Evolutionary conservation across 1,139 yeast genomes (phyloP), one percentile per base, ranked within the genome.

Genomic region (Blastobotrys serpentis): DNA sequence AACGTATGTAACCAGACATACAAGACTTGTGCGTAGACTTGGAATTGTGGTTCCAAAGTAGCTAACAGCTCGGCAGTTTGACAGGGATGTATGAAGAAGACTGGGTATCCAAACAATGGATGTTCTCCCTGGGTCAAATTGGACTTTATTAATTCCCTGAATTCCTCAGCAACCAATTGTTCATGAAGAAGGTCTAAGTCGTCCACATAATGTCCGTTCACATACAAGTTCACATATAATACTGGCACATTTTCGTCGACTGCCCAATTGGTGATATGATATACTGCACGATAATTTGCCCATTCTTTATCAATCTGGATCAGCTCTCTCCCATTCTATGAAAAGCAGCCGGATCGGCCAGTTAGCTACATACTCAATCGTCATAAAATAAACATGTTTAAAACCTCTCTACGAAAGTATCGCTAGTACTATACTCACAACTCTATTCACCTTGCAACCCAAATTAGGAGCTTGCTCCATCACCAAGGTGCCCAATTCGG

Each of bases 81-180:
- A 53, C 74, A 70, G 7, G 74, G 74, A 48, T 70, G 74, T 14
- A 71, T 43, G 51, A 54, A 68, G 50, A 67, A 63, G 7, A 59
- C 52, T 1, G 71, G 70, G 26, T 59, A 49, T 2, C 65, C 65
- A 29, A 58, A 50, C 3, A 54, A 32, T 8, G 73, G 73, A 49
- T 67, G 71, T 43, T 62, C 69, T 2, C 65, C 63, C 38, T 64
- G 70, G 10, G 68, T 54, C n/a, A 60, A 37, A 26, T 52, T 54
- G 21, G 26, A 11, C 21, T 13, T 21, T 36, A 17, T 22, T 32
- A 11, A 25, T 2, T 37, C 46, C 4, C 43, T 26, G 37, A 42
- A 49, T 4, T 46, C 46, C 1, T 25, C 43, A 2, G 56, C 52
- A 14, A 59, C 54, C 5, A 57, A 30, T 14, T 42, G 18, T n/a